Base-by-base conservation (phyloP, 164 flowering plant species). In the Protea cynaroides region DNA sequence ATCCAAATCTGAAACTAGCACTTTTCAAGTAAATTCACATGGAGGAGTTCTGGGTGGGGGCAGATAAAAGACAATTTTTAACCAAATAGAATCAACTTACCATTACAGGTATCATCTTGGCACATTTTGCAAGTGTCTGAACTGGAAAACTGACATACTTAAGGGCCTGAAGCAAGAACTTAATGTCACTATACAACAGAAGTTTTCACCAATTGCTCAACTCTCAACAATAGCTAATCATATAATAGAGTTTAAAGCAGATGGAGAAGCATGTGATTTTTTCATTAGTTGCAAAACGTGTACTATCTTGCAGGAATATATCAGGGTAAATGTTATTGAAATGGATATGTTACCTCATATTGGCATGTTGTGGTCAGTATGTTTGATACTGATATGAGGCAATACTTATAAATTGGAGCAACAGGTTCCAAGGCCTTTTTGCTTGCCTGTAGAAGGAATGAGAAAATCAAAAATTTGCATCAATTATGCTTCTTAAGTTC, bases 81-180 rank as follows among this genome's bases (percentile, higher is more conserved):
- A 47, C 7, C 10, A 67, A 55, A 46, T 54, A 52, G 22, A 43
- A 18, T 22, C 25, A 25, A 70, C 89, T 72, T 70, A 95, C 99
- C 97, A 95, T 95, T 24, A 92, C 97, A 67, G 99, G 99, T 68
- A 94, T 94, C 99, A 94, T 94, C 80, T 94, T 94, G 56, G 97
- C 97, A 80, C 97, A 94, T 76, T 94, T 94, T 22, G 97, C 97
- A 65, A 94, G 89, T 9, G 99, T 94, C 76, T 94, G 99, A 75
- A 95, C 92, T 29, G 99, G 97, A 76, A 95, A 95, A 66, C 99
- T 95, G 61, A 95, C 99, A 78, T 95, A 94, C 71, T 94, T 94
- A 62, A 94, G 94, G 54, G 97, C 99, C 99, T 94, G 88, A 36
- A 81, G 57, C 37, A 76, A 74, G 36, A 21, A 66, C 13, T 24